Conservation (phyloP, 2,329 filamentous ascomycete genomes). For the Microcyclospora tardicrescens region DNA sequence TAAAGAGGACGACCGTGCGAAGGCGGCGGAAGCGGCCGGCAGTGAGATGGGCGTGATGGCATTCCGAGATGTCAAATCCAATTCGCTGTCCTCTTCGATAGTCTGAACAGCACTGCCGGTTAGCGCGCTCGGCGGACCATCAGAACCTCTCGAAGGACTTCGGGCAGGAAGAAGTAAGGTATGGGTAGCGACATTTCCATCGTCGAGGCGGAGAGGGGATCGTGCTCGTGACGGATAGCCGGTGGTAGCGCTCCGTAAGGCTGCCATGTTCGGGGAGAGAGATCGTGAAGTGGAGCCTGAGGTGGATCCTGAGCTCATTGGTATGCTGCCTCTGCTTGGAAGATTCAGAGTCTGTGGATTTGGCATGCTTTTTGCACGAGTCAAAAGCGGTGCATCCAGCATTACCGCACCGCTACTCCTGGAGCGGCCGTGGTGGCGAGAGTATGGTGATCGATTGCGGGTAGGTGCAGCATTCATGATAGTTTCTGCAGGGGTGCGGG, state of each 20-base stretch:
- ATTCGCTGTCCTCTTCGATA: constrained; percentile 38
- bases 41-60: constrained; percentile 2
- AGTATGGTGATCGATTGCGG: constrained; percentile 36
- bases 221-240: not conserved
- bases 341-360: constrained; percentile 19
- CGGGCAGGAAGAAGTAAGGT: not conserved
- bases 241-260: too few relatives aligned
- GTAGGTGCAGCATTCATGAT: too few relatives aligned
- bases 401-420: constrained; percentile 28
- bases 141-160: not conserved
- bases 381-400: constrained; percentile 33
- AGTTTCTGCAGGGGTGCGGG: too few relatives aligned
- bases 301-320: not conserved
- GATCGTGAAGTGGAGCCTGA: not conserved
- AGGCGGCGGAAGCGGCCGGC: constrained; percentile 10
- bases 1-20: constrained; percentile 21
- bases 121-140: not conserved
- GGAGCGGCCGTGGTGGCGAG: constrained; percentile 33
- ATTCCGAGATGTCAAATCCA: constrained; percentile 31
- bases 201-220: not conserved
- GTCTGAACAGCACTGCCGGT: constrained; percentile 20
- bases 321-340: too few relatives aligned
- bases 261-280: not conserved
- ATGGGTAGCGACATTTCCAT: not conserved
- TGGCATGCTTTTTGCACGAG: constrained; percentile 35